Evolutionary conservation across 2,329 filamentous ascomycete species (phyloP), one percentile per base, ranked within the genome.

Genomic region (Xylaria digitata): DNA sequence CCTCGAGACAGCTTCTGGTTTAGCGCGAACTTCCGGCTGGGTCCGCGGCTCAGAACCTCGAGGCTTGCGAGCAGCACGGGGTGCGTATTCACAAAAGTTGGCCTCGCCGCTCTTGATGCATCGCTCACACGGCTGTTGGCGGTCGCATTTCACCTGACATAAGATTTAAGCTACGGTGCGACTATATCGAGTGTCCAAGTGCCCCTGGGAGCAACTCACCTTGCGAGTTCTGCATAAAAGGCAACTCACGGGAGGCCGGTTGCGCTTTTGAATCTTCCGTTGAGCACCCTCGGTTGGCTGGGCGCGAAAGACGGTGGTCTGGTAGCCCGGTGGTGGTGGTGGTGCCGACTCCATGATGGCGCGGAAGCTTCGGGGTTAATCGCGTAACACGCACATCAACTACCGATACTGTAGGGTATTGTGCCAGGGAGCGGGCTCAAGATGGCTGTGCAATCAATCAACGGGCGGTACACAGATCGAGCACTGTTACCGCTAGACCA

Each of bases 121-220:
- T 65, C 80, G 76, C 59, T 77, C 76, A 72, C 79, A 81, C n/a
- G 79, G 80, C 50, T 78, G 73, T 57, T 78, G 74, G 43, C 80
- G 77, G 65, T 81, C 79, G 71, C 80, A 81, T 77, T 80, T 81
- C 52, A 79, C 75, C 72, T 76, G 57, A 42, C 43, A 52, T 9
- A 49, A 60, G 26, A 53, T 53, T 62, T 56, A 66, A 66, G 65
- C 61, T 17, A 63, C 40, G 57, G 40, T 49, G 45, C 43, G 48
- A 58, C 45, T 15, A 4, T 15, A 40, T 46, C 30, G 58, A 57
- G 59, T 13, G 52, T 52, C 15, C 34, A 37, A 21, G 52, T 17
- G 60, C 37, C 30, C 3, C 32, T n/a, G 13, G 37, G 50, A 37
- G 43, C 26, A 43, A 75, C 74, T 74, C 52, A 77, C 76, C 72